A percentile compares a stretch with the other conserved stretches of the same genome.
phyloP scores from a whole-genome alignment of 2,329 filamentous ascomycete genomes.

The Cytospora mali region DNA sequence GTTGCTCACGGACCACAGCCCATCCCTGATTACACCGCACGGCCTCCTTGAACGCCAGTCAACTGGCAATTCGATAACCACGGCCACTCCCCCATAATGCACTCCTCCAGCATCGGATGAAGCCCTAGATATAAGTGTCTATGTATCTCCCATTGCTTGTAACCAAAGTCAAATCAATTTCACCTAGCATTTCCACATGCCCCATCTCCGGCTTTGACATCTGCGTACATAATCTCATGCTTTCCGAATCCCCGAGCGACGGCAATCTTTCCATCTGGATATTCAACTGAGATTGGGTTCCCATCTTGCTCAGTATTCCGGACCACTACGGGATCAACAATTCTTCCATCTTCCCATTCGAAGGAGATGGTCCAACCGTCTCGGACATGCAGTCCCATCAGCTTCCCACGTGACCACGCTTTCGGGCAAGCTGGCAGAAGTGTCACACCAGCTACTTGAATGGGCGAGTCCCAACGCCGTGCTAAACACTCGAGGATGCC shows the following conservation, averaged over 20 bases:
- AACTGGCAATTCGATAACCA: no score
- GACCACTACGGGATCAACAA: slow-evolving; percentile 21
- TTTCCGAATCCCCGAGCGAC: slow-evolving; percentile 19
- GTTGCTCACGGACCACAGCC: not conserved
- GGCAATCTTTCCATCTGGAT: slow-evolving; percentile 15
- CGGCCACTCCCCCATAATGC: not conserved
- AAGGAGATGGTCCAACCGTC: slow-evolving; percentile 43
- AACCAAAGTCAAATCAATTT: not conserved
- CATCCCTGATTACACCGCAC: not conserved
- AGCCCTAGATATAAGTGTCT: no score
- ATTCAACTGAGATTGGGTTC: slow-evolving; percentile 9
- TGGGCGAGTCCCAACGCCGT: slow-evolving; percentile 39
- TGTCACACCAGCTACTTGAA: slow-evolving; percentile 33
- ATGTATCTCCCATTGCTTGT: not conserved
- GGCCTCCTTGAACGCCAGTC: not conserved
- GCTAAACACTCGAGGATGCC: slow-evolving; percentile 50
- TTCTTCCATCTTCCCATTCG: slow-evolving; percentile 37
- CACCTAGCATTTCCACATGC: slow-evolving; percentile 13
- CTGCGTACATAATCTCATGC: slow-evolving; percentile 8
- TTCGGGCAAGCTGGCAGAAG: slow-evolving; percentile 44
- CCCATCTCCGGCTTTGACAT: slow-evolving; percentile 7
- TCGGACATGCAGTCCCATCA: slow-evolving; percentile 40
- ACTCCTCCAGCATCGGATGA: no score
- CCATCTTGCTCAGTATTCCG: not conserved
- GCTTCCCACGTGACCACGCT: slow-evolving; percentile 39